Base-by-base conservation (phyloP, 208 protist species). In the Lotmaria passim region DNA sequence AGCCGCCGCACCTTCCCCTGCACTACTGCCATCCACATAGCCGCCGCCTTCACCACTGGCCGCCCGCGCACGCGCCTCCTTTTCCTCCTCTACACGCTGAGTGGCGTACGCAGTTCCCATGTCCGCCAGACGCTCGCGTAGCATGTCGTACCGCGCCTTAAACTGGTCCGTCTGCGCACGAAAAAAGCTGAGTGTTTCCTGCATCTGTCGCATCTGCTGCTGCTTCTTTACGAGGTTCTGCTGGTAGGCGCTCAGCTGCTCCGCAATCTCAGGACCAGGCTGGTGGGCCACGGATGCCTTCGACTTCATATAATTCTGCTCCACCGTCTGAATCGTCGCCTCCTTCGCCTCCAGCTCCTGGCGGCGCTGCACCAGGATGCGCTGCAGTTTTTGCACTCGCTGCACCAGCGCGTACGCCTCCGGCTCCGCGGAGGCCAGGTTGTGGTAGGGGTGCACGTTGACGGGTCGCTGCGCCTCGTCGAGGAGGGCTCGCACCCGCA, bases 371-470 rank as follows among this genome's bases (percentile, higher is more conserved):
- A 99, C 97, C 15, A 99, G 89, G 36, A 96, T 77, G 24, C 97
- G 97, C 82, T 99, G 98, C 38, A 99, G 81, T 21, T 77, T 77
- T 38, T 98, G 94, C 31, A 99, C 97, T 46, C 98, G 97, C 75
- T 97, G 81, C 21, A 98, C 74, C 11, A 98, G 94, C 59, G 97
- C 95, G 77, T 87, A 98, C 14, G 91, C 91, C 26, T 90, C 77
- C n/a, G 98, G 98, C 65, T 99, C 97, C 7, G 91, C 88, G 55
- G 95, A 98, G 57, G 98, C 87, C 17, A 99, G 75, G 60, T 98
- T 89, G 65, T 98, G 83, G 93, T 98, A 98, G 7, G 97, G 81
- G 80, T 99, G 98, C 19, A 99, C 73, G 79, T 99, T 99, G 66
- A 99, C 90, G 5, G 98, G 97, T 30, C 65, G 85, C 80, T 98